Conservation (phyloP, 2,329 filamentous ascomycete genomes). For the Sporothrix brasiliensis region DNA sequence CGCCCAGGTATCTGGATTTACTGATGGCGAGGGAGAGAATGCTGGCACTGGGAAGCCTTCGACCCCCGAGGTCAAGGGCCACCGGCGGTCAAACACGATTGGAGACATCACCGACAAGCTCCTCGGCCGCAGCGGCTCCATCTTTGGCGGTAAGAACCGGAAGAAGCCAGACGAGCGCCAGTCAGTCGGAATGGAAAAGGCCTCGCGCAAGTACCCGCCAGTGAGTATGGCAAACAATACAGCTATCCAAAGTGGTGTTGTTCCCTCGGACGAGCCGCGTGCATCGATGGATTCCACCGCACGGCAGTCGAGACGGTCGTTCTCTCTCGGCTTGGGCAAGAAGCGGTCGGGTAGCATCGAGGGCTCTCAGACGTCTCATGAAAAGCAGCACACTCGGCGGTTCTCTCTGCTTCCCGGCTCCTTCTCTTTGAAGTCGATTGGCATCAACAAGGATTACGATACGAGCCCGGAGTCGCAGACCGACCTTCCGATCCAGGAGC, state of each 20-base stretch:
- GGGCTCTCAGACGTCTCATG: slow-evolving; percentile 58
- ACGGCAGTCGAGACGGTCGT: slow-evolving; percentile 65
- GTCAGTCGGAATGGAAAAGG: slow-evolving; percentile 50
- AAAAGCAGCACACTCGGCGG: slow-evolving; percentile 60
- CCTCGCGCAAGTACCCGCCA: slow-evolving; percentile 74
- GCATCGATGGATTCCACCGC: slow-evolving; percentile 67
- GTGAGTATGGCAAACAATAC: slow-evolving; percentile 79
- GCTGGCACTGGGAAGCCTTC: slow-evolving; percentile 37
- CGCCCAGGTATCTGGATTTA: slow-evolving; percentile 60
- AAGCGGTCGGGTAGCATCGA: slow-evolving; percentile 69
- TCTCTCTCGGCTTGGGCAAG: slow-evolving; percentile 69
- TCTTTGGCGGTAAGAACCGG: slow-evolving; percentile 68
- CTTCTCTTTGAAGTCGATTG: slow-evolving; percentile 67
- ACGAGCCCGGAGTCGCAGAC: slow-evolving; percentile 56
- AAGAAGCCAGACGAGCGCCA: slow-evolving; percentile 52
- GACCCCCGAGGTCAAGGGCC: slow-evolving; percentile 53
- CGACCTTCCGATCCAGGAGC: slow-evolving; percentile 57
- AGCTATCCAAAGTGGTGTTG: background rate
- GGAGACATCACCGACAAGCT: slow-evolving; percentile 81
- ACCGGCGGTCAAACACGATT: slow-evolving; percentile 74
- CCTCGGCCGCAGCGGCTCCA: slow-evolving; percentile 79
- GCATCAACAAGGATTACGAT: slow-evolving; percentile 59
- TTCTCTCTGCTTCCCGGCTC: slow-evolving; percentile 71
- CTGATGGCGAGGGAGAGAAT: slow-evolving; percentile 54
- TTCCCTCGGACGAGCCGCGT: slow-evolving; percentile 46